Evolutionary conservation across 257 asterid species (phyloP).

Genomic region (Solanum tarapatanum): DNA sequence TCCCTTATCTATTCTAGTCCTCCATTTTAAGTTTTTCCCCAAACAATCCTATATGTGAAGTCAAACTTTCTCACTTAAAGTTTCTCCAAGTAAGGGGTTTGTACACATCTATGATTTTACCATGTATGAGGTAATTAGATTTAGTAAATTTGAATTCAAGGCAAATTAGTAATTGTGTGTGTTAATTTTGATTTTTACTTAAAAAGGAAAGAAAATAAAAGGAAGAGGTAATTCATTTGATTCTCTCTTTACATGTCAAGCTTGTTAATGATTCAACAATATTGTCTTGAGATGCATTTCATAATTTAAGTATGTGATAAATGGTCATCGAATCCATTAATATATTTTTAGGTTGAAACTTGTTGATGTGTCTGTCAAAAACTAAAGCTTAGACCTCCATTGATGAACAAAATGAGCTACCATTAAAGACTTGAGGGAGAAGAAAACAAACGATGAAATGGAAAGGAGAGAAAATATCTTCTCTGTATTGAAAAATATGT

Average conservation of each 20-base stretch:
- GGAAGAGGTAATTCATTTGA: too few species aligned
- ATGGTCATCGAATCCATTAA: neutral
- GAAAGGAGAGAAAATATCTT: too few species aligned
- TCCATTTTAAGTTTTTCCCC: neutral
- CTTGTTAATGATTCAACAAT: neutral
- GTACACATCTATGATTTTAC: neutral
- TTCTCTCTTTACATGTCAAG: neutral
- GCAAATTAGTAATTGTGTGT: neutral
- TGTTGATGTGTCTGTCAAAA: neutral
- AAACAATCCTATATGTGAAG: neutral
- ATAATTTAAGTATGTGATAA: neutral
- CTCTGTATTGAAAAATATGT: too few species aligned
- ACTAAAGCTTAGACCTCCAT: too few species aligned
- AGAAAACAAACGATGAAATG: too few species aligned
- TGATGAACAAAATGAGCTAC: too few species aligned
- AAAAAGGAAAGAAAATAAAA: neutral
- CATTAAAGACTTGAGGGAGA: too few species aligned
- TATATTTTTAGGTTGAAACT: neutral
- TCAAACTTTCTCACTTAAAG: neutral
- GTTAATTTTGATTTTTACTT: neutral
- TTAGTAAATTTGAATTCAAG: neutral
- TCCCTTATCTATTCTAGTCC: neutral
- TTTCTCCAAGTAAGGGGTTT: neutral
- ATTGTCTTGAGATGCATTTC: neutral
- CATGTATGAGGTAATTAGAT: neutral